Evolutionary conservation across 139 green algal genomes (phyloP).

Genomic region (Chlorella sp.): DNA sequence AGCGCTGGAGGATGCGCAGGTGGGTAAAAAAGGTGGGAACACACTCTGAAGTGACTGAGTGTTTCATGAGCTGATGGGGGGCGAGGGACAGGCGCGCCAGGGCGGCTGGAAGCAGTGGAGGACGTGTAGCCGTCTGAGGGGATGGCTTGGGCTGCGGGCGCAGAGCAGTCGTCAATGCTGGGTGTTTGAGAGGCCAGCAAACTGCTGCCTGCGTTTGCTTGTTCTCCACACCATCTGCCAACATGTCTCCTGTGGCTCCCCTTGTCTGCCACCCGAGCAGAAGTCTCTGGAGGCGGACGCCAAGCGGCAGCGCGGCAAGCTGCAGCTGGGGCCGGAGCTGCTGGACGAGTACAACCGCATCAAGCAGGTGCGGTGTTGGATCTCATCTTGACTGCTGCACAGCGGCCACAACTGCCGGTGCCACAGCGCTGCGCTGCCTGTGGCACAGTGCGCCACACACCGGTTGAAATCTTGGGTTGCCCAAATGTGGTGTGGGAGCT

Average conservation of each 20-base stretch:
- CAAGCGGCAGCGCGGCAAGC: conserved; percentile 10
- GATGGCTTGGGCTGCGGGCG: too few species aligned
- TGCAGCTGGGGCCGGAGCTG: conserved; percentile 33
- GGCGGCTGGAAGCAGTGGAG: background rate
- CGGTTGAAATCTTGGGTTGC: too few species aligned
- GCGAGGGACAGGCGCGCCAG: background rate
- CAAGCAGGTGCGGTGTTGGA: conserved; percentile 34
- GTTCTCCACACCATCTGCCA: background rate
- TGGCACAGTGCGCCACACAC: too few species aligned
- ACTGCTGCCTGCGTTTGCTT: background rate
- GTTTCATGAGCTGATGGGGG: too few species aligned
- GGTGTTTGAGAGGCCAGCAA: background rate
- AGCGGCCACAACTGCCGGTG: too few species aligned
- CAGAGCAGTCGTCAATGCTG: background rate
- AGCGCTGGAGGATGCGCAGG: background rate
- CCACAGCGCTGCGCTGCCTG: too few species aligned
- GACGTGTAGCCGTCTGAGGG: too few species aligned
- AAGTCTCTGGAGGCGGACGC: conserved; percentile 36
- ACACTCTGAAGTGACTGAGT: too few species aligned
- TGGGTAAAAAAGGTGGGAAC: too few species aligned
- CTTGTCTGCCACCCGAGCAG: conserved; percentile 10
- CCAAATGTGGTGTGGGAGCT: background rate
- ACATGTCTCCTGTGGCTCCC: background rate
- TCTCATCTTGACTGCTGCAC: background rate
- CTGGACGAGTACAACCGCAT: conserved; percentile 58